Evolutionary conservation across 257 asterid genomes (phyloP), one percentile per base, ranked within the genome.

Genomic region (Solanum pennellii): DNA sequence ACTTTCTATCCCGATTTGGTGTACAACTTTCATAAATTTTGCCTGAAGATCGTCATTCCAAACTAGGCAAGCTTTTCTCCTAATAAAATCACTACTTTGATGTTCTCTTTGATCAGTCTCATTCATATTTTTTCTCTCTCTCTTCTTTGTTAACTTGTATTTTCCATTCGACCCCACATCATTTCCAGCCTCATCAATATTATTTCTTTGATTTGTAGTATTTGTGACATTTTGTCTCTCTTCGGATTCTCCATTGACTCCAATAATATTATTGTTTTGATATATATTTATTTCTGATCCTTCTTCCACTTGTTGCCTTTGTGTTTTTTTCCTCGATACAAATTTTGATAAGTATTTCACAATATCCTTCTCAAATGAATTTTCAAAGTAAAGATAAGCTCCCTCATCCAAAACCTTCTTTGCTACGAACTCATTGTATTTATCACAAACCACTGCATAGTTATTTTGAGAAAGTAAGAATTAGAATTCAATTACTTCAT

Each of bases 1-100:
- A 90, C 90, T 86, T 84, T 90, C 92, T 75, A 88, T 89, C 20
- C 90, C 90, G 27, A 90, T 90, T 37, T 88, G 47, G 10, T 21
- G 10, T 2, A 86, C 88, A 52, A 83, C 92, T 14, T 76, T 73
- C 74, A 84, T 49, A 15, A 49, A 49, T 15, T 49, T 49, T 49
- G 21, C 21, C 16, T 76, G 83, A 90, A 90, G 62, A 16, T 52
- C 62, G 62, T 52, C 23, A 52, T 52, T 52, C 23, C 62, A 52
- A 16, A 52, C 62, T 52, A 21, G 18, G 10, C 62, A 52, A 16
- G 62, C 62, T 52, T 52, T 16, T 6, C 62, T 52, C 62, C 62
- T 16, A 52, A 16, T 52, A 16, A 52, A 16, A 52, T 16, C 62
- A 16, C 62, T 52, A 52, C 10, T 52, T 52, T 52, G 62, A 52